A percentile compares a stretch with the other conserved stretches of the same genome.
These are phyloP conservation scores for Fragilaria crotonensis DNA, from an alignment of 108 stramenopile genomes.

Conservation along the genomic window DNA sequence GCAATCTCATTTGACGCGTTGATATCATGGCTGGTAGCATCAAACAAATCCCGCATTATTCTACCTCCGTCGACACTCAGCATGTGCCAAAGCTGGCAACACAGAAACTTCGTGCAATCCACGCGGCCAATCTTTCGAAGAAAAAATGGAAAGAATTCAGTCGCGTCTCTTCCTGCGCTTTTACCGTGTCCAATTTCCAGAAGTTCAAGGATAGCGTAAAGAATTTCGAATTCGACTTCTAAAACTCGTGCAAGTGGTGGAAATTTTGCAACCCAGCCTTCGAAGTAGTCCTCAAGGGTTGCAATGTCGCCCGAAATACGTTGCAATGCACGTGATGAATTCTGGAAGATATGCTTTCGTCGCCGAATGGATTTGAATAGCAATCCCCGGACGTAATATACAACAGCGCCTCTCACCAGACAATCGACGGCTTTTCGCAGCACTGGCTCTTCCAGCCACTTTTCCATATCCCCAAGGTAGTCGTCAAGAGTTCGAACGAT, in stretches of 20 bases:
- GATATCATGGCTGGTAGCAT: neutral
- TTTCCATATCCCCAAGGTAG: conserved; percentile 76
- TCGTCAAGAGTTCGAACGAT: conserved; percentile 75
- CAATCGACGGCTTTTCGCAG: conserved; percentile 75
- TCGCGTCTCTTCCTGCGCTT: neutral
- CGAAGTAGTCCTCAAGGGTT: conserved; percentile 69
- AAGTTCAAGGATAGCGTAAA: conserved; percentile 63
- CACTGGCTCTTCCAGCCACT: conserved; percentile 79
- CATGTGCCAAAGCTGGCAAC: neutral
- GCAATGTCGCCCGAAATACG: conserved; percentile 73
- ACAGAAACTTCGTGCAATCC: neutral
- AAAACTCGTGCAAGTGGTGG: conserved; percentile 62
- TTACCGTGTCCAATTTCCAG: conserved; percentile 38
- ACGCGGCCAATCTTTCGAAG: neutral
- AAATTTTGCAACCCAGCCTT: conserved; percentile 46
- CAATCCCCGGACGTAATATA: conserved; percentile 68
- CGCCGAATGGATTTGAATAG: conserved; percentile 50
- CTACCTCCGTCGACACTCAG: neutral
- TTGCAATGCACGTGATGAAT: conserved; percentile 45
- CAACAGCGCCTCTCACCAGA: conserved; percentile 59
- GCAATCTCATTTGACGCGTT: neutral
- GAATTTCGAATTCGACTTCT: conserved; percentile 66
- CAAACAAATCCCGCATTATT: neutral
- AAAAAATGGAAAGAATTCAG: neutral
- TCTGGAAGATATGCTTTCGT: conserved; percentile 33